Evolutionary conservation across 2,329 filamentous ascomycete genomes (phyloP).

Genomic region (Dothistroma pini): DNA sequence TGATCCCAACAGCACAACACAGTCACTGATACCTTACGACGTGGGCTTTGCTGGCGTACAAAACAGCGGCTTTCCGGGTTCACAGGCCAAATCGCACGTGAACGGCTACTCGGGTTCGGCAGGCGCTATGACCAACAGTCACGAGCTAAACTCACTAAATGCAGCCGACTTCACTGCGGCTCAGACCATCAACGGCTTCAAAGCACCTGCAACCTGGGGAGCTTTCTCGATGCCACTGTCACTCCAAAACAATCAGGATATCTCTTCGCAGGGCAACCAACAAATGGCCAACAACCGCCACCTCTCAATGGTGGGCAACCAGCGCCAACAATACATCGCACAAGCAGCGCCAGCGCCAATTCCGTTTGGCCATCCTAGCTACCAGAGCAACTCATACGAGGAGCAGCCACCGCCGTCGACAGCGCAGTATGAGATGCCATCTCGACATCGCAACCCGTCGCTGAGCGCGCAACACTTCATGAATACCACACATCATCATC

Average conservation of each 20-base stretch:
- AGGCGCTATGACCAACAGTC: slow-evolving; percentile 3
- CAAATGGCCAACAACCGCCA: background rate
- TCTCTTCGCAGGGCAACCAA: background rate
- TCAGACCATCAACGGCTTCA: slow-evolving; percentile 5
- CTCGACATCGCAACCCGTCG: background rate
- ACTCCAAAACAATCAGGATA: background rate
- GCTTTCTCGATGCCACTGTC: slow-evolving; percentile 5
- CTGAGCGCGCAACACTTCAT: background rate
- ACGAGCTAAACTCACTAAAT: background rate
- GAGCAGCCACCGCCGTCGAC: background rate
- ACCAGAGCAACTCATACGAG: background rate
- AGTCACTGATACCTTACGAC: slow-evolving; percentile 6
- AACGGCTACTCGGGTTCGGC: background rate
- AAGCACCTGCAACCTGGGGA: slow-evolving; percentile 7
- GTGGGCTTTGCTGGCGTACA: slow-evolving; percentile 4
- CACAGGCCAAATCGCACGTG: background rate
- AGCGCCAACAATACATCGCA: background rate
- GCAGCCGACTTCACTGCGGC: slow-evolving; percentile 10
- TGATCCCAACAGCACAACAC: slow-evolving; percentile 5
- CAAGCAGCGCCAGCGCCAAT: background rate
- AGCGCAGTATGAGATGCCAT: background rate
- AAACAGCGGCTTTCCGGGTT: background rate
- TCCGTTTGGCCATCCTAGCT: background rate
- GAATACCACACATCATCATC: background rate
- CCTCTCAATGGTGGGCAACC: background rate